phyloP scores from a whole-genome alignment of 2,329 filamentous ascomycete species.

The Fusarium beomiforme region DNA sequence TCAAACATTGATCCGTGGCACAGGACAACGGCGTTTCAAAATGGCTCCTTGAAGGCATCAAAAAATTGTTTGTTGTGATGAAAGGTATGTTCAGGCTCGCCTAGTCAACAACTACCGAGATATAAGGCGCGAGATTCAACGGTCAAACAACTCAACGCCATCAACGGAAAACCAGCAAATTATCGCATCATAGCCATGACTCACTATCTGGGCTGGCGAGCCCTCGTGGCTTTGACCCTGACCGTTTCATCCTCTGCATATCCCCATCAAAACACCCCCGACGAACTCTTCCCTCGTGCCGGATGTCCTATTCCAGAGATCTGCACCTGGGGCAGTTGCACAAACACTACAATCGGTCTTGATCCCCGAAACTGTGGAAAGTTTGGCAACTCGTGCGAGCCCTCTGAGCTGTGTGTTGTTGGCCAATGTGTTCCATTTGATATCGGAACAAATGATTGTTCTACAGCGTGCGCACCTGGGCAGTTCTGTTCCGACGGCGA shows the following conservation, averaged over 20 bases:
- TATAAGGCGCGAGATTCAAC: background rate
- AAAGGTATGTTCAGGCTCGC: background rate
- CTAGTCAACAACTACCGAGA: background rate
- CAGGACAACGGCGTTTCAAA: background rate
- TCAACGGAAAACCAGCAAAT: background rate
- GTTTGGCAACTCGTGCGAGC: constrained; percentile 7
- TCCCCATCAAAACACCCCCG: background rate
- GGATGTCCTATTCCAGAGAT: constrained; percentile 19
- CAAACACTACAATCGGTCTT: constrained; percentile 28
- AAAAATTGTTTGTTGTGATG: background rate
- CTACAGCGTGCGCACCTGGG: constrained; percentile 8
- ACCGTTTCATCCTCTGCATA: background rate
- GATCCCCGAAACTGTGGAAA: constrained; percentile 20
- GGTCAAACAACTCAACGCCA: background rate
- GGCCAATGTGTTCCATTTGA: constrained; percentile 14
- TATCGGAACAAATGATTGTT: background rate
- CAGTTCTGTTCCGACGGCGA: constrained; percentile 23
- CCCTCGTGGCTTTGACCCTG: background rate
- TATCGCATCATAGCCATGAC: constrained; percentile 3
- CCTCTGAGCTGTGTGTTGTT: constrained; percentile 25
- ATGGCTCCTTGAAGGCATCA: background rate
- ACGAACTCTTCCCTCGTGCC: constrained; percentile 1
- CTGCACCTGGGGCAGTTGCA: constrained; percentile 22
- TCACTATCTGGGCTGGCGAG: constrained; percentile 13
- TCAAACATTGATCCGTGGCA: background rate